phyloP scores from a whole-genome alignment of 78 protist genomes.

The Dictyostelium firmibasis region DNA sequence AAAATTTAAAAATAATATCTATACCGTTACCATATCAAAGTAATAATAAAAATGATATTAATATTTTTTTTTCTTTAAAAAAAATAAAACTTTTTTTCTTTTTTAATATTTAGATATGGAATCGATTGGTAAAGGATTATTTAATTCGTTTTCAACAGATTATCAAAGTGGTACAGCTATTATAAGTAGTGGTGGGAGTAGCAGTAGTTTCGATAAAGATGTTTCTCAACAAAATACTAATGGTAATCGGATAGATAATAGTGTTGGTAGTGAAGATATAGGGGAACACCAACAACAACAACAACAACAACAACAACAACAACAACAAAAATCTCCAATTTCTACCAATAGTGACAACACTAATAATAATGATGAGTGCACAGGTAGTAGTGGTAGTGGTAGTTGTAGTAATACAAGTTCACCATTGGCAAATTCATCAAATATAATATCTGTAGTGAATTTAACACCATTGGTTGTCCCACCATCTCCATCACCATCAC shows the following conservation, averaged over 20 bases:
- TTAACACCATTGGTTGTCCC: not conserved
- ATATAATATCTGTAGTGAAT: not conserved
- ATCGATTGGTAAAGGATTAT: not conserved
- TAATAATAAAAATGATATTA: too few species aligned
- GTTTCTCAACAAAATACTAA: not conserved
- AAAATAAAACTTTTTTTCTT: too few species aligned
- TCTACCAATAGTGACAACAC: not conserved
- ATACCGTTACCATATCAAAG: too few species aligned
- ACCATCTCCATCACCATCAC: not conserved
- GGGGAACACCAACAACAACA: not conserved
- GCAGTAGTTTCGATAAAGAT: not conserved
- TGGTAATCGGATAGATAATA: not conserved
- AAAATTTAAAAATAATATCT: too few species aligned
- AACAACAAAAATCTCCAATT: too few species aligned
- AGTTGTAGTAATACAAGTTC: not conserved
- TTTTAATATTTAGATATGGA: not conserved
- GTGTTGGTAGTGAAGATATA: not conserved
- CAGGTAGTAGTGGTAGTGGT: not conserved
- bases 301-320: not conserved
- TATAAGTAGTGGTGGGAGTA: not conserved
- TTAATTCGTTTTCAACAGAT: not conserved
- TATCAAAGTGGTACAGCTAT: not conserved
- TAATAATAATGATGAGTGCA: not conserved
- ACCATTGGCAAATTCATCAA: slow-evolving; percentile 1
- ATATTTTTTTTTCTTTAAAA: too few species aligned